These are phyloP conservation scores for Yamadazyma ubonensis DNA, from an alignment of 805 yeast genomes.

Conservation along the genomic window DNA sequence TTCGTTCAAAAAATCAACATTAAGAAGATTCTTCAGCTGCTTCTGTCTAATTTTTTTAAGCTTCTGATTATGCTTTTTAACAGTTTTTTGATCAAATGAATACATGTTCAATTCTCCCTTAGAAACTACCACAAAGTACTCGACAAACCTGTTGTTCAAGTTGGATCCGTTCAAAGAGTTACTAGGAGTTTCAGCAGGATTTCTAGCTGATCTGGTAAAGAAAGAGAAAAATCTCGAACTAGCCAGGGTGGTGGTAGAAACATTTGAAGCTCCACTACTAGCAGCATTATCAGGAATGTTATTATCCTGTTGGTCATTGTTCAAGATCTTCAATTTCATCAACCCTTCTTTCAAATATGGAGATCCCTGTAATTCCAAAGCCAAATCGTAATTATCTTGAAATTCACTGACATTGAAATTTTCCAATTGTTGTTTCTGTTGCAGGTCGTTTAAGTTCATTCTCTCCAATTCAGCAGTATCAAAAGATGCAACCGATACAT, in stretches of 20 bases:
- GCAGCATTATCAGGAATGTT: constrained; percentile 12
- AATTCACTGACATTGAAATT: constrained; percentile 40
- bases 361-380: constrained; percentile 65
- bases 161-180: constrained; percentile 12
- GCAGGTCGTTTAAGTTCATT: constrained; percentile 15
- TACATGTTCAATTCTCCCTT: constrained; percentile 63
- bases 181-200: constrained; percentile 4
- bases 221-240: constrained; percentile 28
- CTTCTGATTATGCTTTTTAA: constrained; percentile 40
- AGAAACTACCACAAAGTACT: constrained; percentile 63
- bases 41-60: constrained; percentile 22
- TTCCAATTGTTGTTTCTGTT: constrained; percentile 22
- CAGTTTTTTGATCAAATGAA: constrained; percentile 47
- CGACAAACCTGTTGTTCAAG: constrained; percentile 34
- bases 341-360: constrained; percentile 80
- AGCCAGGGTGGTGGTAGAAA: constrained; percentile 19
- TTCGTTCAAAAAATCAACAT: constrained; percentile 12
- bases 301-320: constrained; percentile 38
- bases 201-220: constrained; percentile 19
- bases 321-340: constrained; percentile 40
- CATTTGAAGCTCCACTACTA: constrained; percentile 14
- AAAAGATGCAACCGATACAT: constrained; percentile 37
- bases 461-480: constrained; percentile 23
- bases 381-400: constrained; percentile 54
- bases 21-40: constrained; percentile 14